phyloP scores from a whole-genome alignment of 257 asterid genomes.

The Scutellaria minor region DNA sequence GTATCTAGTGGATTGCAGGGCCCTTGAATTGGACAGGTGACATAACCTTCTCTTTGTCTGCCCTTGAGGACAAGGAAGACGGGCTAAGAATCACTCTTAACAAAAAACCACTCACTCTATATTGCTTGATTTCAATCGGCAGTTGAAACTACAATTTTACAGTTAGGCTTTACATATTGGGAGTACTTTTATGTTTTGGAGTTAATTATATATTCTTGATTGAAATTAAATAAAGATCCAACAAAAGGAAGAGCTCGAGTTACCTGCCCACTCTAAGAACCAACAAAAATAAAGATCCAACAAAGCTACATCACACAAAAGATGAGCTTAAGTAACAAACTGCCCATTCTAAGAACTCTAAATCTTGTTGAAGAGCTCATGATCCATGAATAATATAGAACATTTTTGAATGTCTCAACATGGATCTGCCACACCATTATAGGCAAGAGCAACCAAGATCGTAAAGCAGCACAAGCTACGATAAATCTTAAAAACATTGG shows the following conservation, averaged over 20 bases:
- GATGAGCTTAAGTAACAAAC: not conserved
- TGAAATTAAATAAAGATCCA: not conserved
- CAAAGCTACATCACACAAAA: not conserved
- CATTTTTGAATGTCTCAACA: not conserved
- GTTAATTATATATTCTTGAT: not conserved
- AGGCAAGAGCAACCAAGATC: conserved; percentile 24
- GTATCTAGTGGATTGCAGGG: conserved; percentile 12
- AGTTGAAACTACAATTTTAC: conserved; percentile 20
- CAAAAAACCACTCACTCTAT: conserved; percentile 27
- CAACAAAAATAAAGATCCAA: not conserved
- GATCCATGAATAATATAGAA: not conserved
- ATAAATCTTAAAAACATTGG: conserved; percentile 9
- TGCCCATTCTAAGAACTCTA: not conserved
- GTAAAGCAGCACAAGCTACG: conserved; percentile 17
- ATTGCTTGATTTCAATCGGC: conserved; percentile 4
- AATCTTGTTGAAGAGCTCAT: conserved; percentile 16
- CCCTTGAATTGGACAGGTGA: not conserved
- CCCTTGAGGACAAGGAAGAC: not conserved
- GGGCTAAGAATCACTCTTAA: conserved; percentile 18
- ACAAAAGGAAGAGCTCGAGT: conserved; percentile 6
- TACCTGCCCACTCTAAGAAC: not conserved
- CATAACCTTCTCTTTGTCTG: not conserved
- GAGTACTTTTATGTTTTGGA: not conserved
- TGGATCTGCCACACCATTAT: not conserved
- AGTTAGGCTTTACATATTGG: not conserved